Conservation (phyloP, 108 stramenopile species). For the Conticribra guillardii region DNA sequence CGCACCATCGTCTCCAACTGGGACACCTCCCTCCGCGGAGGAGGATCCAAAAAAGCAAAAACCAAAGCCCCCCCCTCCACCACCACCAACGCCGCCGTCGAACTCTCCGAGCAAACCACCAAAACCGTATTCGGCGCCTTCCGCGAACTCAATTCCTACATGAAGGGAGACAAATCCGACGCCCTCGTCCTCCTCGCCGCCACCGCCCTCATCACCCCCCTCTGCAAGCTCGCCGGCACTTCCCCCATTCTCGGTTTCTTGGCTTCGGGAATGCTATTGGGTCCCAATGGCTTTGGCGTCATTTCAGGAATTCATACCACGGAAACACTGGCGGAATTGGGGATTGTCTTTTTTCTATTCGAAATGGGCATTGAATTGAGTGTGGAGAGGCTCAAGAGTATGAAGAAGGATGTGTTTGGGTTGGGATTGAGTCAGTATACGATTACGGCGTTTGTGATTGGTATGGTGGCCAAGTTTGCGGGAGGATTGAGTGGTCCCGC, state of each 20-base stretch:
- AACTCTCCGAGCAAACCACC: constrained; percentile 44
- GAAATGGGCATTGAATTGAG: constrained; percentile 98
- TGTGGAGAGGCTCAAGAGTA: constrained; percentile 78
- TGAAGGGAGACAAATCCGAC: constrained; percentile 89
- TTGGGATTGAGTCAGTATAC: constrained; percentile 89
- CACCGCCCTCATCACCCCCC: constrained; percentile 88
- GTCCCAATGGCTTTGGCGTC: constrained; percentile 89
- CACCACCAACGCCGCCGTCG: constrained; percentile 16
- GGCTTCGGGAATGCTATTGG: constrained; percentile 87
- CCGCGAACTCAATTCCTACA: constrained; percentile 61
- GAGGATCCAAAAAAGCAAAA: constrained; percentile 14
- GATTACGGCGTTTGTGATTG: constrained; percentile 64
- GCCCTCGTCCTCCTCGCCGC: constrained; percentile 85
- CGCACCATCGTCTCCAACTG: constrained; percentile 42
- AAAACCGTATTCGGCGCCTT: constrained; percentile 68
- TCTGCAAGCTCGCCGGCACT: constrained; percentile 83
- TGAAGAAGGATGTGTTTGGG: constrained; percentile 94
- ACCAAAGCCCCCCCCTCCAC: constrained; percentile 1
- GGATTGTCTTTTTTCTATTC: constrained; percentile 97
- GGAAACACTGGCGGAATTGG: constrained; percentile 89
- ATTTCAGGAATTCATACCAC: constrained; percentile 84
- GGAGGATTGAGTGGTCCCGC: constrained; percentile 76
- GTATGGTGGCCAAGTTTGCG: constrained; percentile 64
- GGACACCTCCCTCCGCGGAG: constrained; percentile 33
- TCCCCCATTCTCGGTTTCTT: constrained; percentile 95